Evolutionary conservation across 208 protist genomes (phyloP).

Genomic region (Crithidia brevicula): DNA sequence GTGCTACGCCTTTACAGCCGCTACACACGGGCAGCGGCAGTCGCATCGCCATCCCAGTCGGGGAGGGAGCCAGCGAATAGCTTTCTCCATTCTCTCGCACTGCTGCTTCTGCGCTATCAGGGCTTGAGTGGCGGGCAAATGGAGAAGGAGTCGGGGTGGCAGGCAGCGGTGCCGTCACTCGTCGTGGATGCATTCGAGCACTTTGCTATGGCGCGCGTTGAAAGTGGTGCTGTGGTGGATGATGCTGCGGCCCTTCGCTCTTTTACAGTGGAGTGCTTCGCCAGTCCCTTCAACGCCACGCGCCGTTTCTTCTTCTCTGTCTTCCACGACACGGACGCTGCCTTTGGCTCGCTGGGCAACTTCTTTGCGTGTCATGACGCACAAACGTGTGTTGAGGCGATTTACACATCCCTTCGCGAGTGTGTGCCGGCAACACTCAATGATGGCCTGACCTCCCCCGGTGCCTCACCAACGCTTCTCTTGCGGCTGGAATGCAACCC

Average conservation of each 20-base stretch:
- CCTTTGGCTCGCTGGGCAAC: constrained; percentile 50
- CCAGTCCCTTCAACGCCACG: constrained; percentile 50
- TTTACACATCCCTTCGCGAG: background rate
- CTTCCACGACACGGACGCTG: constrained; percentile 45
- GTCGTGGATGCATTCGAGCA: constrained; percentile 36
- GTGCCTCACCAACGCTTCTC: background rate
- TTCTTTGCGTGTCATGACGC: constrained; percentile 34
- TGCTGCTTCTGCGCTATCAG: constrained; percentile 45
- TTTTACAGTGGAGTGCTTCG: constrained; percentile 44
- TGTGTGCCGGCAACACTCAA: too few relatives aligned
- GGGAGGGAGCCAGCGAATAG: background rate
- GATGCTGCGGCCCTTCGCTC: background rate
- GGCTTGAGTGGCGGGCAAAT: constrained; percentile 32
- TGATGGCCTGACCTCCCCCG: background rate
- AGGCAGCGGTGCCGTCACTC: constrained; percentile 33
- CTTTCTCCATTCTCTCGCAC: constrained; percentile 32
- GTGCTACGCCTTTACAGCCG: constrained; percentile 14
- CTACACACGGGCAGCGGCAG: background rate
- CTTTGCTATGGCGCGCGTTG: background rate
- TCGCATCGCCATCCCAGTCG: background rate
- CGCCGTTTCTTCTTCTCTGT: constrained; percentile 41
- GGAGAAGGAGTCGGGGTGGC: constrained; percentile 44
- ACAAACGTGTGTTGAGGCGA: constrained; percentile 10
- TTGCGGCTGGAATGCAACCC: constrained; percentile 46
- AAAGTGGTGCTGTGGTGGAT: too few relatives aligned